Evolutionary conservation across 257 asterid species (phyloP).

Genomic region (Solanum medicagineum): DNA sequence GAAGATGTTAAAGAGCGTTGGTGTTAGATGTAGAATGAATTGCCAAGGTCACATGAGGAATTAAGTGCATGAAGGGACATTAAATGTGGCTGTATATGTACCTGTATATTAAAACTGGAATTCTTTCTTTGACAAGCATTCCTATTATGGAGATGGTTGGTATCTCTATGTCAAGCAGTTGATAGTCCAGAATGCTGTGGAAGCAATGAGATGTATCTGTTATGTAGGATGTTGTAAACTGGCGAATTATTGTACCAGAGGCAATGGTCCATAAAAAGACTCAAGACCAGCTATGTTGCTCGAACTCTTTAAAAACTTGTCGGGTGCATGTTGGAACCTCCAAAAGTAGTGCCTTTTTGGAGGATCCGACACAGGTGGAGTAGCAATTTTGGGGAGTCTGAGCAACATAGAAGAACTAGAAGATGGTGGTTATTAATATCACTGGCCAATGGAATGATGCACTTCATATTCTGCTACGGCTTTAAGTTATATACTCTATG

Average conservation of each 20-base stretch:
- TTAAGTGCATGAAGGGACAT: neutral
- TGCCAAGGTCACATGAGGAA: neutral
- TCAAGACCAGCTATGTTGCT: neutral
- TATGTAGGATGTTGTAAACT: neutral
- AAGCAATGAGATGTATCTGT: neutral
- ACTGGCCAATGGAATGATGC: neutral
- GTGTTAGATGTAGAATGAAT: neutral
- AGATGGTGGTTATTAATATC: neutral
- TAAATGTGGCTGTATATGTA: neutral
- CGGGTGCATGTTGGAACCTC: neutral
- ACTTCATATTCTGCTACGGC: neutral
- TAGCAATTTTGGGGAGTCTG: neutral
- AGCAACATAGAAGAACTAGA: neutral
- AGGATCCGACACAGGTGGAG: neutral
- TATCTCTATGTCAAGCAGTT: constrained; percentile 51
- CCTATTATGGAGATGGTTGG: constrained; percentile 45
- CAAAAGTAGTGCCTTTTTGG: neutral
- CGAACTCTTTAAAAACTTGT: neutral
- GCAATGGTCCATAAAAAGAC: neutral
- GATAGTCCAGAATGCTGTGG: constrained; percentile 45
- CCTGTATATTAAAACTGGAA: constrained; percentile 58
- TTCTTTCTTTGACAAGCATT: constrained; percentile 37
- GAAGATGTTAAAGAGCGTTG: neutral
- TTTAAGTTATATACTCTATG: neutral
- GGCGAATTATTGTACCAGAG: neutral